These are phyloP conservation scores for Nowakowskiella sp. DNA, from an alignment of 192 early-diverging fungal genomes.

Conservation along the genomic window DNA sequence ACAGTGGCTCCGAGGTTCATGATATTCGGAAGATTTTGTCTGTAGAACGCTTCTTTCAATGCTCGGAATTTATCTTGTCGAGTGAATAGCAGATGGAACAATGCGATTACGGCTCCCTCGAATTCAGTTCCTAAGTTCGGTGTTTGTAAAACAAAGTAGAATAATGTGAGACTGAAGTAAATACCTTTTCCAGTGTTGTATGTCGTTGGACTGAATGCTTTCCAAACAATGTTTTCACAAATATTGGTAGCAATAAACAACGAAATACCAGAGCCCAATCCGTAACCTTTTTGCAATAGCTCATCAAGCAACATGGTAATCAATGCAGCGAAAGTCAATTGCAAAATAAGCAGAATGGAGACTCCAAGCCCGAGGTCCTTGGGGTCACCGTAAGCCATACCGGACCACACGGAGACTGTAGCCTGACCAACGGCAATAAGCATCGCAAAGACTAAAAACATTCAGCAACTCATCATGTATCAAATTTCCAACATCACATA, in stretches of 20 bases:
- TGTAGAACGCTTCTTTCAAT: constrained; percentile 94
- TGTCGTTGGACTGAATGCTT: constrained; percentile 94
- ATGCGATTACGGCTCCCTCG: constrained; percentile 92
- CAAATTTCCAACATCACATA: constrained; percentile 8
- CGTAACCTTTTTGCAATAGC: constrained; percentile 99
- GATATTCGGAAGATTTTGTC: constrained; percentile 56
- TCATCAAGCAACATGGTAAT: constrained; percentile 98
- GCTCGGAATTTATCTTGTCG: constrained; percentile 95
- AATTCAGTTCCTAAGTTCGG: constrained; percentile 70
- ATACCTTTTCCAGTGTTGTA: constrained; percentile 91
- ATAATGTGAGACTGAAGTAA: constrained; percentile 4
- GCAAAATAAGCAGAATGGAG: constrained; percentile 89
- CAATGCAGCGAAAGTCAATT: constrained; percentile 92
- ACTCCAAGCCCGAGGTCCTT: constrained; percentile 95
- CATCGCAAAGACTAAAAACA: constrained; percentile 80
- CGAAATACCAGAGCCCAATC: constrained; percentile 97
- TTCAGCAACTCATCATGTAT: not conserved
- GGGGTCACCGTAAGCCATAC: constrained; percentile 95
- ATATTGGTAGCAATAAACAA: constrained; percentile 99
- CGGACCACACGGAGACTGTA: constrained; percentile 95
- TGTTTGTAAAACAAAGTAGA: constrained; percentile 1
- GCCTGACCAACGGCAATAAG: constrained; percentile 98
- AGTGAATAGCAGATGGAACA: constrained; percentile 92
- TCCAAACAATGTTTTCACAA: constrained; percentile 99
- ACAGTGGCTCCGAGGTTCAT: constrained; percentile 86